Base-by-base conservation (phyloP, 148 eudicot species). In the Rhododendron ovatum region DNA sequence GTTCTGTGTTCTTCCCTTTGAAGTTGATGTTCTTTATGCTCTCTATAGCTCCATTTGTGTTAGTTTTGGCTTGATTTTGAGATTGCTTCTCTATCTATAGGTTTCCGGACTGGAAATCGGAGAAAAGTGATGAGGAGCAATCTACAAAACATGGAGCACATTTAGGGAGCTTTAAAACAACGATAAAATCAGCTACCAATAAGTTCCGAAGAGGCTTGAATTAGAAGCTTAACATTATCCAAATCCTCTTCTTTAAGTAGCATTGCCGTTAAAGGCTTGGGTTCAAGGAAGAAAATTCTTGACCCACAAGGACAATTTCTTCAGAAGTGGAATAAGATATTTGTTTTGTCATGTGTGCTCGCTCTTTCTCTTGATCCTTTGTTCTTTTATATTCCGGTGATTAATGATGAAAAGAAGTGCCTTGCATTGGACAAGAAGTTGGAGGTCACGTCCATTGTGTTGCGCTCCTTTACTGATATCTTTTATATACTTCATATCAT, bases 221-320 rank as follows among this genome's bases (percentile, higher is more conserved):
- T 94, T 41, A 87, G 81, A 87, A 74, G 84, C 83, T 83, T 91
- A 22, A 85, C 48, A 45, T 88, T 90, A 35, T n/a, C 87, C 76
- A 86, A 87, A 84, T 91, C 92, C 39, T 81, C 84, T 80, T 93
- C 90, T 84, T 81, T 91, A 18, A 88, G 89, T 77, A 84, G 76
- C 41, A 5, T 84, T 69, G 78, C 86, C 65, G 87, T 87, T 22
- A 89, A 90, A 65, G 88, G 84, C 74, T 84, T 88, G 78, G 92
- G 88, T 86, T 89, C 93, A 39, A 86, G 86, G 87, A 93, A 88
- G 92, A 93, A 93, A 85, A 85, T 93, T 67, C 91, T 95, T 83
- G 98, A 96, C 67, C 99, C 99, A 78, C 98, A 94, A 88, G 98
- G 99, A 76, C 73, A 89, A 73, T 96, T 96, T 90, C 94, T 96